Evolutionary conservation across 495 filamentous ascomycete genomes (phyloP), one percentile per base, ranked within the genome.

Genomic region (Xylaria acuta): DNA sequence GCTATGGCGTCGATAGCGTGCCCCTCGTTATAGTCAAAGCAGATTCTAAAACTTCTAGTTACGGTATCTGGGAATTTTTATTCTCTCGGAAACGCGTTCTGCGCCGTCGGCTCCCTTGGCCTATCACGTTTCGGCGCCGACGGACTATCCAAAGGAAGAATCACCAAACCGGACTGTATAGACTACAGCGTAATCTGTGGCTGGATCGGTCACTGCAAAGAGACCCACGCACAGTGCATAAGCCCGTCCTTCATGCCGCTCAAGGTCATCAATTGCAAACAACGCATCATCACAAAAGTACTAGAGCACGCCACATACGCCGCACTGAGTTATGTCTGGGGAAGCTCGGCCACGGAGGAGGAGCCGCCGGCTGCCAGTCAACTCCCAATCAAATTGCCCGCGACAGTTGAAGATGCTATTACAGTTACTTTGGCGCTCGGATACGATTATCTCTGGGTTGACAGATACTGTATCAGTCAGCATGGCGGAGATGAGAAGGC

Each of bases 361-460:
- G 45, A n/a, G 45, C 45, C 45, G 45, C 45, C 45, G 8, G 45
- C 45, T 49, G 1, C 45, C 5, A 1, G 8, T 22, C 20, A n/a
- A 49, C 45, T 49, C 20, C 18, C 18, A 8, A 22, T 49, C 20
- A 49, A 49, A 22, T n/a, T 49, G 2, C 45, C 45, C 20, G 45
- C 45, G 20, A 49, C 45, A 49, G 45, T 49, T 49, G 45, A n/a
- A 22, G 45, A 49, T 49, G 45, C 45, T 8, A 49, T 49, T 49
- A 22, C 5, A 49, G 45, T 72, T 14, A 67, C 69, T 1, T 49
- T 41, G 22, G 49, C 14, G n/a, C 56, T 81, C 3, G 73, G 73
- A 16, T 74, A 68, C 12, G 54, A 36, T n/a, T 81, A 79, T 43
- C 60, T 81, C 36, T 81, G 75, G 78, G 64, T 81, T 12, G 78